Base-by-base conservation (phyloP, 2,329 filamentous ascomycete genomes). In the Pseudogymnoascus sp. region DNA sequence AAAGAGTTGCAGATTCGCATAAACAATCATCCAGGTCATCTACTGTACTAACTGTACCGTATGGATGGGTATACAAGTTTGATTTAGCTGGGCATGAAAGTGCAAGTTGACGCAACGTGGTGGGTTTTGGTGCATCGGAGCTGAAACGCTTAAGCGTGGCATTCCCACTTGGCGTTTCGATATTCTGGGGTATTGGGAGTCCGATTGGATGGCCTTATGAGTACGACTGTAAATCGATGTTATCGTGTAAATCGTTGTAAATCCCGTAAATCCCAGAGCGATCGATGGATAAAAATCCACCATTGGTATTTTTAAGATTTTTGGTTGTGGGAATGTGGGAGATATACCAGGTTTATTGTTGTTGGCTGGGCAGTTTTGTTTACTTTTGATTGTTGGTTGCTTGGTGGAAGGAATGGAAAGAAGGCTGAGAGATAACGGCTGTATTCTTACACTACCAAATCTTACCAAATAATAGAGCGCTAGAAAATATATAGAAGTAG, bases 171-270 rank as follows among this genome's bases (percentile, higher is more conserved):
- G 60, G 37, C 64, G 69, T 70, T 71, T 72, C 68, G 70, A 65
- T 60, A 69, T 69, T 70, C 68, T 64, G 68, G 69, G 71, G 71
- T 69, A 69, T 66, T 68, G 42, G 65, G 18, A 62, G 66, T 66
- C 66, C 65, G 64, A 70, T 64, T 68, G 68, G 67, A 45, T 47
- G 42, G 42, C 42, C 45, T 18, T 51, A 51, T 23, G 45, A 29
- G 45, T 51, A 23, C 45, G 45, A 51, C 45, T 51, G 45, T 51
- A 51, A 51, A 51, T 51, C 42, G 42, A 6, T 42, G 18, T 47
- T 10, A 47, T 47, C 45, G 3, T 47, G 42, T 47, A 47, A 47
- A 47, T 47, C 42, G 14, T 11, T 18, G 45, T n/a, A 51, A 51
- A 51, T 51, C 45, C 45, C 45, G 26, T 34, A 34, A 34, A 34